Base-by-base conservation (phyloP, 345 rosid species). In the Arabidopsis arenosa region DNA sequence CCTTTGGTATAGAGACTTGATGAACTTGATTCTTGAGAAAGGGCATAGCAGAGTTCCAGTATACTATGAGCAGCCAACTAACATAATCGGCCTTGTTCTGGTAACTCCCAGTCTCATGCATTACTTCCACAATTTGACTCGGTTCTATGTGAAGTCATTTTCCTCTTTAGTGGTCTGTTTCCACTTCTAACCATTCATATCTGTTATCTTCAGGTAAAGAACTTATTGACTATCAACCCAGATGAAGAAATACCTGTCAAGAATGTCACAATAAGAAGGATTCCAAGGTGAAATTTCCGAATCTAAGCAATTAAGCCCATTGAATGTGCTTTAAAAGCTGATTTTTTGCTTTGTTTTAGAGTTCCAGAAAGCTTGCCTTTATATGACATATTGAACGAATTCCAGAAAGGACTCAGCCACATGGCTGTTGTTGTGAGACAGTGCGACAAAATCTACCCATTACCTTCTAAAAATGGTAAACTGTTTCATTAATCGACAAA, bases 41-140 rank as follows among this genome's bases (percentile, higher is more conserved):
- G 99, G 99, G 32, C 99, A 95, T 79, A 95, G 99, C 89, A 88
- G 99, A 80, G 87, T 92, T 71, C 99, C 99, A 12, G 98, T 95
- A 62, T 95, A 87, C 83, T 90, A 89, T 73, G 98, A 95, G 88
- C 89, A 92, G 40, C 79, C 86, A 70, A 87, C 91, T 52, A 95
- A 95, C 84, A 90, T 95, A 68, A 92, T 95, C 37, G 99, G 99
- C 63, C 85, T 95, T 63, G 75, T 95, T 76, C 83, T 95, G 93
- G 98, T 95, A 79, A 74, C 11, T 74, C 32, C 43, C 70, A 39
- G 5, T 23, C 80, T 63, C 53, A 47, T 62, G 65, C 23, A 45
- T 58, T 63, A 54, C 66, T 45, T 63, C 65, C 35, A 28, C 15
- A 54, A 1, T 43, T 44, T 21, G 41, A 10, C 32, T 63, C 36